Base-by-base conservation (phyloP, 164 flowering plant species). In the Berberis vulgaris region DNA sequence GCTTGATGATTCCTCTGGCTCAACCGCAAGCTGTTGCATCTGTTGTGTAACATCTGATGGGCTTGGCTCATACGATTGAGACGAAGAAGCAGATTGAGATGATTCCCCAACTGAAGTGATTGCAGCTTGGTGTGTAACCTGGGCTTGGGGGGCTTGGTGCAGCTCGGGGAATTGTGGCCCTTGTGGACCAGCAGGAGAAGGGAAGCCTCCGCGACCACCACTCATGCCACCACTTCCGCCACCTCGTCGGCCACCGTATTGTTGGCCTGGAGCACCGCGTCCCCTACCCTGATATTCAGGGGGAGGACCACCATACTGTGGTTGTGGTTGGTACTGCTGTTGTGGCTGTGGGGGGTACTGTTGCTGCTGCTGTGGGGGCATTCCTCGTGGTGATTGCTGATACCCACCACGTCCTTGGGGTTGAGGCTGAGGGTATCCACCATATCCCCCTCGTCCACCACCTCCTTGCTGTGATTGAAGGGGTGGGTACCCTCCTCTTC, bases 61-160 rank as follows among this genome's bases (percentile, higher is more conserved):
- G 45, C 61, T 54, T 0, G 65, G 61, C 53, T 78, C 86, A 13
- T 75, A 61, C 12, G 75, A 45, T 54, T n/a, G 65, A 38, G 81
- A 61, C 12, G 84, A 80, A 54, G 89, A 77, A 77, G 88, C 70
- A 8, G 73, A 81, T 71, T 78, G 83, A n/a, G 75, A 59, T 12
- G 67, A 9, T 40, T 6, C 7, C 6, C 68, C 80, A 0, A 52
- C 64, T 3, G 71, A 69, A 9, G 49, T 39, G 59, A 49, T 73
- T 72, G 69, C 77, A n/a, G 81, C 75, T 74, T 72, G 80, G 66
- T 72, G 65, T 6, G 79, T 67, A 64, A 76, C 76, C 67, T 59
- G 78, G 71, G 78, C 76, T 65, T 59, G 78, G 71, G 78, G 76
- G 60, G 95, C 91, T 87, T 86, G 96, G 88, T 81, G 86, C 91